Evolutionary conservation across 257 asterid genomes (phyloP), one percentile per base, ranked within the genome.

Genomic region (Paulownia fortunei): DNA sequence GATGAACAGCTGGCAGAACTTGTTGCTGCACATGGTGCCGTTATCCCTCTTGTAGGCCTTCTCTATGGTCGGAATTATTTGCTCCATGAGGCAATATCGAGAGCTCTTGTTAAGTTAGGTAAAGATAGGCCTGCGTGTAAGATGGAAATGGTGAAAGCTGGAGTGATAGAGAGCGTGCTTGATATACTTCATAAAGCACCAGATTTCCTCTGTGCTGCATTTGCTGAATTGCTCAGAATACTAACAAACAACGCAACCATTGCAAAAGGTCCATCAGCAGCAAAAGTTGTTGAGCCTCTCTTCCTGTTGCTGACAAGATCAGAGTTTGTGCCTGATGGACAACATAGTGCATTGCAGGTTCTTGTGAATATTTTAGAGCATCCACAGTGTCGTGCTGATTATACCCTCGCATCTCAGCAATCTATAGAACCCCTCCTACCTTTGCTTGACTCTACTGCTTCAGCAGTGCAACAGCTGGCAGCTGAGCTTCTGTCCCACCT

Each of bases 111-210:
- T 73, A 96, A 96, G 90, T 82, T 96, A 62, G 98, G 97, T 69
- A 96, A 93, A 82, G 98, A 96, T 80, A 87, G 99, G 86, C 98
- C 99, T 58, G 88, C 91, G 6, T 92, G 98, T 81, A 96, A 96
- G 92, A 88, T 90, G 86, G 99, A 96, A 80, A 96, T 96, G 99
- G 97, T 93, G 85, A 96, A 96, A 86, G 96, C 98, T 32, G 99
- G 97, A 36, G 91, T 87, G 23, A 84, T 92, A 32, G 99, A 92
- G 84, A 81, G 94, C 49, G 80, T 86, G 71, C 98, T 96, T 47
- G 96, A 92, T 69, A 92, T 96, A 66, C 94, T 93, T 58, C 94
- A 92, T 11, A 98, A 96, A 77, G 99, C 98, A 55, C 97, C 99
- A 7, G 94, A 93, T 86, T 93, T 92, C 81, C 91, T 93, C 11